Evolutionary conservation across 371 early-diverging fungal species (phyloP), one percentile per base, ranked within the genome.

Genomic region (Nosema muscidifuracis): DNA sequence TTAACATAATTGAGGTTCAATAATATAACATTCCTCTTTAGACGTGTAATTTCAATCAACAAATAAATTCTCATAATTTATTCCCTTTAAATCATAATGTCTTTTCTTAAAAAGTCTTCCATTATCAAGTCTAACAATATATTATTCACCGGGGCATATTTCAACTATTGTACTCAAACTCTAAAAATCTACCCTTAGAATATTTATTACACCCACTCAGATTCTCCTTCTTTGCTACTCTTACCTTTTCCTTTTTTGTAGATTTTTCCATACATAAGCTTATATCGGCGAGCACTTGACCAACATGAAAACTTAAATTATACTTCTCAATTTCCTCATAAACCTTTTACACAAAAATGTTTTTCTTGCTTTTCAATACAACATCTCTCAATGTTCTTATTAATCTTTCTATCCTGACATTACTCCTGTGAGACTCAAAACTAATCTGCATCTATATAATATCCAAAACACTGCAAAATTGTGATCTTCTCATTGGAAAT

Each of bases 361-460:
- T 47, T 47, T n/a, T 47, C 4, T n/a, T 4, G n/a, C 47, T 47
- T 42, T 57, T 67, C n/a, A 56, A 42, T n/a, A 67, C n/a, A 40
- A 34, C 36, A 10, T 71, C 72, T 55, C 73, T 38, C 15, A 73
- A 16, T 0, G 58, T 55, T 40, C 60, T 47, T 24, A 65, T 73
- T 1, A 73, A 6, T 73, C 73, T 65, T 47, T 73, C 73, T 10
- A 73, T 47, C 33, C 73, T 55, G 3, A 64, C 66, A 64, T 65
- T 64, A 16, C 58, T 56, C 20, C 28, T 30, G 50, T 73, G 65
- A n/a, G 18, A n/a, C 18, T 73, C 65, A n/a, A 66, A 18, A 12
- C 31, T 31, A 2, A 50, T 60, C 24, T n/a, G 31, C 9, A 16
- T 30, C 12, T 65, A 47, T 31, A 20, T 57, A 22, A 72, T 65